phyloP scores from a whole-genome alignment of 2,329 filamentous ascomycete genomes.

The Xylariaceae sp. region DNA sequence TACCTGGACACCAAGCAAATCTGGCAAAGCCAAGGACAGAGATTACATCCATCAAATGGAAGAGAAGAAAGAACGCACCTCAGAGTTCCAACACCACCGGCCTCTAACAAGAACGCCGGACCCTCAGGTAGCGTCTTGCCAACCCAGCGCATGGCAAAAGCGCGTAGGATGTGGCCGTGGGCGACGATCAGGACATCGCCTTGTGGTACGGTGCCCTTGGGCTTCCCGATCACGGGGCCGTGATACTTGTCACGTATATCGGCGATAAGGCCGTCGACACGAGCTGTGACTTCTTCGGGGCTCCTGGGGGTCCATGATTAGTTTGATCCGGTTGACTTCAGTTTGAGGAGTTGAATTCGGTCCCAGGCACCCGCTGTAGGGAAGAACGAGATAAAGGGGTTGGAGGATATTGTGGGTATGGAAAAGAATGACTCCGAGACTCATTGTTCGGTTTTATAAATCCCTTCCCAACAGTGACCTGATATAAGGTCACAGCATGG shows the following conservation, averaged over 20 bases:
- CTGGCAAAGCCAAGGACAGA: background rate
- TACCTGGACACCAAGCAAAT: background rate
- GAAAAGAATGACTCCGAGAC: background rate
- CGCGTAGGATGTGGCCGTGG: constrained; percentile 87
- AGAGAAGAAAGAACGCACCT: constrained; percentile 56
- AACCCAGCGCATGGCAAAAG: constrained; percentile 87
- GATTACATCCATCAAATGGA: background rate
- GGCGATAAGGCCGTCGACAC: constrained; percentile 76
- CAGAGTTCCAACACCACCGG: constrained; percentile 81
- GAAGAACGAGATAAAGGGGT: background rate
- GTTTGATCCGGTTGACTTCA: too few relatives aligned
- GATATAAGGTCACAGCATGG: too few relatives aligned
- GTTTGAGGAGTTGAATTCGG: too few relatives aligned
- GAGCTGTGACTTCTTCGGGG: constrained; percentile 72
- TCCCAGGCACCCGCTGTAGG: background rate
- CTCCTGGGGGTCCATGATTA: constrained; percentile 53
- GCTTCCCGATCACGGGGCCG: constrained; percentile 62
- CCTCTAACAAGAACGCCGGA: constrained; percentile 82
- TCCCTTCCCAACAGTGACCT: too few relatives aligned
- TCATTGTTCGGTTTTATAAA: too few relatives aligned
- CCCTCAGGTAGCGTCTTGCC: constrained; percentile 75
- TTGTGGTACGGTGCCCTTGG: constrained; percentile 47
- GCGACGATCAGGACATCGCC: constrained; percentile 81
- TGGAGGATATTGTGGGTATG: background rate
- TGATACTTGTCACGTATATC: constrained; percentile 75